Base-by-base conservation (phyloP, 2,329 filamentous ascomycete species). In the Lasiodiplodia gonubiensis region DNA sequence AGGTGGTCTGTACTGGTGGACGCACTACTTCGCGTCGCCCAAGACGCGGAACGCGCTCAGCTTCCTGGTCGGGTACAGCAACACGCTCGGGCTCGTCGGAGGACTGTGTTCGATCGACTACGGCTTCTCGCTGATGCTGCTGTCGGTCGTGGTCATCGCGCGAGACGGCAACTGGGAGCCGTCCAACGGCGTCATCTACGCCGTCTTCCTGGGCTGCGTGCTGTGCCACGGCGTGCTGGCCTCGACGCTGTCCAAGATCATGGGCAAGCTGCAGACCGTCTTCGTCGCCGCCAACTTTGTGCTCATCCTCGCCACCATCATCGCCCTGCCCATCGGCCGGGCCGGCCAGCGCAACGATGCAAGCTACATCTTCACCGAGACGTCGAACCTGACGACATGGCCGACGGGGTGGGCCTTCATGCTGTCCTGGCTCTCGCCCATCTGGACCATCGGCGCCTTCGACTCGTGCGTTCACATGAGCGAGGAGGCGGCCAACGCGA, bases 51-150 rank as follows among this genome's bases (percentile, higher is more conserved):
- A 88, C 72, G 83, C 85, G 4, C 74, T 89, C n/a, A 86, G 83
- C 70, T 88, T 88, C 71, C 74, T 88, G 39, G 86, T 88, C 21
- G 86, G 86, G 33, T 88, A 88, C 70, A 87, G 85, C 73, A 88
- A 89, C 71, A 88, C 85, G 1, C 79, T 89, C 21, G 87, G 86
- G 7, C 74, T 88, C 10, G 80, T 89, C n/a, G 87, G 86, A 37
- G 87, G 86, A 6, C 79, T 89, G 16, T 89, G 87, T 75, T 87
- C 85, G 27, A 86, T 89, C 69, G 86, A 89, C 73, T 89, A 82
- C 72, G 82, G 85, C 1, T 86, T 86, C 72, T 81, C 85, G 1
- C 75, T 86, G 48, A 88, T 88, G 85, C 83, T 88, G 60, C 81
- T 87, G 33, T 86, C 86, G 2, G 84, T 88, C 39, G 83, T 88